Percentiles rank a stretch among this genome's conserved stretches.
These are phyloP conservation scores for Mortierella claussenii DNA, from an alignment of 192 early-diverging fungal species.

Conservation along the genomic window DNA sequence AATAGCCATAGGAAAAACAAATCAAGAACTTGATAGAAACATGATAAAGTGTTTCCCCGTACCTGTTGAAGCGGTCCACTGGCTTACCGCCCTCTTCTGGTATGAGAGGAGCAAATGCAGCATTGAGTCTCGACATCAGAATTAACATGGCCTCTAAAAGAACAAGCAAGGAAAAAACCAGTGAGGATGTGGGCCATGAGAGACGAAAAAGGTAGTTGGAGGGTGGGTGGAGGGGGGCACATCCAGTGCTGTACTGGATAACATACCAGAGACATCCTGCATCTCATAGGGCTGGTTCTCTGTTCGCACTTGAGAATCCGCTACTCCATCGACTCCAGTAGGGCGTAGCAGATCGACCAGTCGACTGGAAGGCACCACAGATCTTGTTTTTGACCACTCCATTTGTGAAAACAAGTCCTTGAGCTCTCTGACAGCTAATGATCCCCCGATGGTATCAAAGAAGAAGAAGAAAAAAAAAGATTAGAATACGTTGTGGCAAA, in stretches of 20 bases:
- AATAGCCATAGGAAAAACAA: background rate
- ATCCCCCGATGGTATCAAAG: background rate
- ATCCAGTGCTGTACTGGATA: too few relatives aligned
- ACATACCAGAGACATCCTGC: slow-evolving; percentile 76
- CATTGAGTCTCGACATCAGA: slow-evolving; percentile 68
- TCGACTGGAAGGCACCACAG: slow-evolving; percentile 15
- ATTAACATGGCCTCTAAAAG: slow-evolving; percentile 76
- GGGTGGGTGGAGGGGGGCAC: too few relatives aligned
- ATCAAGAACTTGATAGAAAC: too few relatives aligned
- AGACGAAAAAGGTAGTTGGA: too few relatives aligned
- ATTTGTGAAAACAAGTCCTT: slow-evolving; percentile 22
- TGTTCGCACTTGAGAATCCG: background rate
- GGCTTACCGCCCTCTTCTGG: slow-evolving; percentile 18
- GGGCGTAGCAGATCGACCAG: slow-evolving; percentile 55
- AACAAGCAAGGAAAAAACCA: too few relatives aligned
- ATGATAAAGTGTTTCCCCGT: too few relatives aligned
- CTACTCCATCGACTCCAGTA: slow-evolving; percentile 5
- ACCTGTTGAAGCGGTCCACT: slow-evolving; percentile 47
- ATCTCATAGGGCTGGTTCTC: slow-evolving; percentile 46
- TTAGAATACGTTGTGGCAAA: background rate
- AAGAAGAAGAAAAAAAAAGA: background rate
- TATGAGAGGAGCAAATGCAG: slow-evolving; percentile 61
- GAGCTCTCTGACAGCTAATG: slow-evolving; percentile 34
- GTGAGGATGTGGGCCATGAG: too few relatives aligned
- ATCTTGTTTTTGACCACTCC: slow-evolving; percentile 18